phyloP scores from a whole-genome alignment of 495 filamentous ascomycete genomes.

The Xylaria palmicola region DNA sequence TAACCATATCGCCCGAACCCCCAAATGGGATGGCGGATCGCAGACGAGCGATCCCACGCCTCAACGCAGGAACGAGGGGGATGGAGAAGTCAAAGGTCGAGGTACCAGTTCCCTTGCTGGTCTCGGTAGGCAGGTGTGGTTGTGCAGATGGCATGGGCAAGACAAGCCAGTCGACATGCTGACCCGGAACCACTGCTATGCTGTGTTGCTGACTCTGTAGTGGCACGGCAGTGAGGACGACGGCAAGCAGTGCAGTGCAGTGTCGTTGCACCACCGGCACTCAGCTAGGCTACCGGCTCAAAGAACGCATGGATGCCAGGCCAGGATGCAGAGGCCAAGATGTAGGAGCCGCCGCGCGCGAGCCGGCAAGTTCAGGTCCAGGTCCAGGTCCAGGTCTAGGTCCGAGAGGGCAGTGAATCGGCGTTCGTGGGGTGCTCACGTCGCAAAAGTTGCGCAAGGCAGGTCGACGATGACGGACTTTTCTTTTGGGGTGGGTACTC shows the following conservation, averaged over 20 bases:
- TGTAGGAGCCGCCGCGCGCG: no score
- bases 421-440: no score
- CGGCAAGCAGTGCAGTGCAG: background rate
- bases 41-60: background rate
- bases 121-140: conserved; percentile 7
- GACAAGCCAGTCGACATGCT: conserved; percentile 35
- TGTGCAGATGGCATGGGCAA: conserved; percentile 12
- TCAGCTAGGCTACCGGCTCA: background rate
- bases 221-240: conserved; percentile 1
- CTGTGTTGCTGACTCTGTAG: conserved; percentile 11
- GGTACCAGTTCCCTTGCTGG: conserved; percentile 9
- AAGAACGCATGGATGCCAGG: conserved; percentile 15
- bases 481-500: no score
- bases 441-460: no score
- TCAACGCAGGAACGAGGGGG: background rate
- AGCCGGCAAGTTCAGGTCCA: no score
- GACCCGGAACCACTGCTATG: conserved; percentile 6
- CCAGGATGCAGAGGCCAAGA: background rate
- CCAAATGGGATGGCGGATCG: background rate
- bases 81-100: background rate
- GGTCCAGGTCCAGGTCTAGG: no score
- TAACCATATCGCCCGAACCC: conserved; percentile 12
- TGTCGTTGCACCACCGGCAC: conserved; percentile 5
- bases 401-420: no score
- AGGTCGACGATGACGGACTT: no score